Evolutionary conservation across 148 eudicot species (phyloP).

Genomic region (Chenopodium berlandieri): DNA sequence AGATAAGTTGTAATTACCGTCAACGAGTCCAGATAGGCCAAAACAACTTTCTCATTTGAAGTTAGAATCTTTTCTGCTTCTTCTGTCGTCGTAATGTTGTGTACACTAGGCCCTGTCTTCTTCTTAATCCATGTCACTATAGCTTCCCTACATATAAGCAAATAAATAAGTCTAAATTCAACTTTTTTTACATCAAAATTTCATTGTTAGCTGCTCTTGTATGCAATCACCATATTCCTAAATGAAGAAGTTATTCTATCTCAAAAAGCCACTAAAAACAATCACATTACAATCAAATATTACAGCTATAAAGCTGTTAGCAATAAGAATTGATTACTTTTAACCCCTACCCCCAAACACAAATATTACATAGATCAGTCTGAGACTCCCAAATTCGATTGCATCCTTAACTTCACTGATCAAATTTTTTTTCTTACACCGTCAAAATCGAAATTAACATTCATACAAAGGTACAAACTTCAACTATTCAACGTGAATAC

Average conservation of each 20-base stretch:
- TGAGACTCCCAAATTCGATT: background rate
- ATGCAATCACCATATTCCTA: background rate
- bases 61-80: constrained; percentile 77
- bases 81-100: constrained; percentile 63
- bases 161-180: constrained; percentile 11
- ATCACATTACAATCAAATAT: background rate
- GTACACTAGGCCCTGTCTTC: constrained; percentile 82
- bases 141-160: constrained; percentile 50
- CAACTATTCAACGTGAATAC: too few relatives aligned
- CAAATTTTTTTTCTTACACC: too few relatives aligned
- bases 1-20: constrained; percentile 43
- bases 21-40: constrained; percentile 73
- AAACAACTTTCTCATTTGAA: constrained; percentile 63
- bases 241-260: background rate
- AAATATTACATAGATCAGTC: background rate
- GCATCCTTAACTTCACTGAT: background rate
- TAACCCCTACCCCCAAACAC: too few relatives aligned
- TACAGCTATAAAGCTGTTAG: background rate
- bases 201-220: background rate
- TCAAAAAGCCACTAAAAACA: background rate
- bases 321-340: background rate
- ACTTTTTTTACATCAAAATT: background rate
- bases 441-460: background rate
- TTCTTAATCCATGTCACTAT: constrained; percentile 96
- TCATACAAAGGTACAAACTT: background rate